Evolutionary conservation across 306 rosid genomes (phyloP), one percentile per base, ranked within the genome.

Genomic region (Prunus padus): DNA sequence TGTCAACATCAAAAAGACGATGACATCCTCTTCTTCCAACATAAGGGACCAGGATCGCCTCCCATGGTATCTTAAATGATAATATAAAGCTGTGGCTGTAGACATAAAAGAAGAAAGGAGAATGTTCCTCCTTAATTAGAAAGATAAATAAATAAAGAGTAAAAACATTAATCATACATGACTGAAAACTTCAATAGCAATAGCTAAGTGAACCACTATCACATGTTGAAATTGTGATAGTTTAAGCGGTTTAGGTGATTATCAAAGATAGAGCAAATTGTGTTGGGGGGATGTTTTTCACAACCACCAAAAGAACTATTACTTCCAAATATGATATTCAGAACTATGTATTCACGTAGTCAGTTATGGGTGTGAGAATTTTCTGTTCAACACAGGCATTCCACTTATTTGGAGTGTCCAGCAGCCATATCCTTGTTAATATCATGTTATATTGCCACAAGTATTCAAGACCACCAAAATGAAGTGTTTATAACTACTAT

Each of bases 1-100:
- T 72, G 76, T 59, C 45, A 45, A 73, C 25, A 67, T 59, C 33
- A 59, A 44, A 11, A 72, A 11, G 14, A 72, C 16, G n/a, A 56
- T 18, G 67, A 4, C 56, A 25, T 10, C 68, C 57, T 18, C 59
- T 52, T 44, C 59, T 45, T 60, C 68, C 59, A 59, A 60, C 77
- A 60, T 16, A 45, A 18, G 20, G 13, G 56, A 26, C 45, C 69
- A 45, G 57, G 19, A 45, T 3, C 69, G 30, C 69, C 68, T 73
- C 46, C 69, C 57, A 30, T 73, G 47, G 57, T 60, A 16, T 56
- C 52, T 40, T 72, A 13, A 40, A 23, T 23, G 67, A 67, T 42
- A 44, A n/a, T 22, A 25, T 16, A 40, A 54, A 37, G 26, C 56
- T 57, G 18, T 73, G 77, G 68, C 68, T 60, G 77, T 46, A 31